phyloP scores from a whole-genome alignment of 768 basidiomycete species.

The Galerina sulciceps region DNA sequence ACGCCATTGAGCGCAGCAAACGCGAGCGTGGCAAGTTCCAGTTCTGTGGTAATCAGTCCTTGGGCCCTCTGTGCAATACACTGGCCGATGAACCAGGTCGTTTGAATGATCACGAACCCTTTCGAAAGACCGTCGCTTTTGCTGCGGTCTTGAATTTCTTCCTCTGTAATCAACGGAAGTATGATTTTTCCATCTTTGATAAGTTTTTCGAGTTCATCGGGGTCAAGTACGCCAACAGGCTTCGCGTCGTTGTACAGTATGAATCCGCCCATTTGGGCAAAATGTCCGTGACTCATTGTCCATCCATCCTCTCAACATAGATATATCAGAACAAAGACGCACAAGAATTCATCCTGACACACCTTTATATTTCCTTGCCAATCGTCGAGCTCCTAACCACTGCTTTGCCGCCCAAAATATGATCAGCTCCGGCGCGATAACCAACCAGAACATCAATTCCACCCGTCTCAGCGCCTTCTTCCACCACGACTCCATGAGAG shows the following conservation, averaged over 20 bases:
- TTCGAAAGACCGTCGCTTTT: conserved; percentile 31
- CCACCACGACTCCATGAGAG: too few relatives aligned
- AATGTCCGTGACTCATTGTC: conserved; percentile 14
- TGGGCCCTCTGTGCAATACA: conserved; percentile 23
- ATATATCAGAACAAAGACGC: too few relatives aligned
- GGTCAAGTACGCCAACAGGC: not conserved
- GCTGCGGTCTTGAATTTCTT: conserved; percentile 11
- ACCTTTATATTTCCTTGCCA: too few relatives aligned
- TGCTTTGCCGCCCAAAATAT: too few relatives aligned
- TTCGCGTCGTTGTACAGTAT: conserved; percentile 5
- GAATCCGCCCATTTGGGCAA: conserved; percentile 20
- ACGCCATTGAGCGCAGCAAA: conserved; percentile 30
- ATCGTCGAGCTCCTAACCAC: too few relatives aligned
- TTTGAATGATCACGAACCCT: conserved; percentile 30
- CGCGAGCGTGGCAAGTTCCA: conserved; percentile 37
- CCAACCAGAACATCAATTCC: too few relatives aligned
- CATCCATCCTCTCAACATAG: not conserved
- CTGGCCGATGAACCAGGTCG: conserved; percentile 33
- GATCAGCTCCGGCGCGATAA: too few relatives aligned
- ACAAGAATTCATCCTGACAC: too few relatives aligned
- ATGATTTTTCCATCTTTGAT: not conserved
- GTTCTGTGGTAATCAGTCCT: conserved; percentile 28
- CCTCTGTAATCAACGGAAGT: conserved; percentile 6
- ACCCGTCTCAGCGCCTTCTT: too few relatives aligned
- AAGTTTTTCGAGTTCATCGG: conserved; percentile 10